A percentile compares a stretch with the other conserved stretches of the same genome.
Evolutionary conservation across 106 monocot genomes (phyloP).

Genomic region (Iris macrosiphon): DNA sequence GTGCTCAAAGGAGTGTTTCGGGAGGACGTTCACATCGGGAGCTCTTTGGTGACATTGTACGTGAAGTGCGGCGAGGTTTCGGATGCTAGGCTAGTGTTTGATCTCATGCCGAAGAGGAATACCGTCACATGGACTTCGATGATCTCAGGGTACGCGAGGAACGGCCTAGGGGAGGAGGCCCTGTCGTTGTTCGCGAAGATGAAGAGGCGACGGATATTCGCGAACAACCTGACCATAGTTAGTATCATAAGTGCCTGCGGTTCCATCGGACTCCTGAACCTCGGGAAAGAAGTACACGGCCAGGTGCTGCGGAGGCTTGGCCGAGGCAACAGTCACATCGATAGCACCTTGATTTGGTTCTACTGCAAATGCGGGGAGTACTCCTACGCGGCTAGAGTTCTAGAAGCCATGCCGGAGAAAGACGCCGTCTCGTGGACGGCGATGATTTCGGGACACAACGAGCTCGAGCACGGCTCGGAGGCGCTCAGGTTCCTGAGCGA

Average conservation of each 20-base stretch:
- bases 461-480: slow-evolving; percentile 34
- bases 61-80: slow-evolving; percentile 43
- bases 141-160: slow-evolving; percentile 80
- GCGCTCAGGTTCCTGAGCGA: slow-evolving; percentile 57
- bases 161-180: slow-evolving; percentile 56
- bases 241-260: slow-evolving; percentile 75
- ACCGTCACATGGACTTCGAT: slow-evolving; percentile 91
- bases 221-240: slow-evolving; percentile 53
- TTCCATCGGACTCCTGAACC: slow-evolving; percentile 28
- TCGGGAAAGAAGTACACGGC: slow-evolving; percentile 76
- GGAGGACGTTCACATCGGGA: slow-evolving; percentile 60
- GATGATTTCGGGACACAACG: slow-evolving; percentile 57
- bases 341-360: slow-evolving; percentile 82
- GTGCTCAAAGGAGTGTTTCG: slow-evolving; percentile 45
- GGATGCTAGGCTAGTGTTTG: slow-evolving; percentile 72
- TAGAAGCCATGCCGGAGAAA: slow-evolving; percentile 59
- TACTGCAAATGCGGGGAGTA: slow-evolving; percentile 65
- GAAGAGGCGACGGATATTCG: slow-evolving; percentile 49
- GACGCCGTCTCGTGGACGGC: slow-evolving; percentile 87
- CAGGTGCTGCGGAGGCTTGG: slow-evolving; percentile 43
- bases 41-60: slow-evolving; percentile 77
- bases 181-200: slow-evolving; percentile 61
- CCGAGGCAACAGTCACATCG: slow-evolving; percentile 42
- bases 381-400: slow-evolving; percentile 59
- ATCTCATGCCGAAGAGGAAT: slow-evolving; percentile 70